Evolutionary conservation across 2,329 filamentous ascomycete genomes (phyloP).

Genomic region (Bipolaris oryzae): DNA sequence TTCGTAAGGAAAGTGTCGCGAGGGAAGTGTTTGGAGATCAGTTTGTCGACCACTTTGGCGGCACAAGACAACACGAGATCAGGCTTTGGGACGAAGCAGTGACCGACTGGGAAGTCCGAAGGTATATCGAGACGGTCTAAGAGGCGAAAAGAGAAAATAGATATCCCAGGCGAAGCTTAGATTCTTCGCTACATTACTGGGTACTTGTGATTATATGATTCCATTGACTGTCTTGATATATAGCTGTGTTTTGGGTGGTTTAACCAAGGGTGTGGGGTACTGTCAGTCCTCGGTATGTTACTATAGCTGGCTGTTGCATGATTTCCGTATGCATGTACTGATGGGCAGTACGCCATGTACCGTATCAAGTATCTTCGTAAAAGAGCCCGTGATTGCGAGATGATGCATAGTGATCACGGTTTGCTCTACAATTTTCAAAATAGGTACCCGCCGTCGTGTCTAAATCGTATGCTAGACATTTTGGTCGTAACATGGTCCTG

Average conservation of each 20-base stretch:
- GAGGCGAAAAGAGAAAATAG: background rate
- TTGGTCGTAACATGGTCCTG: no score
- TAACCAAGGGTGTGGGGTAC: background rate
- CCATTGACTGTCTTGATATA: background rate
- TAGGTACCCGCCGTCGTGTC: no score
- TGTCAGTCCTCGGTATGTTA: background rate
- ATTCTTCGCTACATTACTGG: background rate
- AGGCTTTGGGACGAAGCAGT: constrained; percentile 93
- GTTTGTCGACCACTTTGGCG: constrained; percentile 95
- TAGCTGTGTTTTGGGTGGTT: background rate
- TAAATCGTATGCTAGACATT: no score
- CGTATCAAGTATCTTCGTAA: no score
- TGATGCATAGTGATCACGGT: background rate
- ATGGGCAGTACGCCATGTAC: background rate
- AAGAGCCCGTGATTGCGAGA: background rate
- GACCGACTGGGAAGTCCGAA: constrained; percentile 82
- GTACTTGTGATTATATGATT: background rate
- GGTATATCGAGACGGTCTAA: constrained; percentile 47
- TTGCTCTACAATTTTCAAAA: background rate
- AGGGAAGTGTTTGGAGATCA: constrained; percentile 91
- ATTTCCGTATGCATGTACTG: background rate
- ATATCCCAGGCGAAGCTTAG: background rate
- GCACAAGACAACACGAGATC: constrained; percentile 90
- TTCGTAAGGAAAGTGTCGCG: constrained; percentile 79
- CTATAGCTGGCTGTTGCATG: background rate